Evolutionary conservation across 805 yeast species (phyloP).

Genomic region (Wickerhamomyces bovis): DNA sequence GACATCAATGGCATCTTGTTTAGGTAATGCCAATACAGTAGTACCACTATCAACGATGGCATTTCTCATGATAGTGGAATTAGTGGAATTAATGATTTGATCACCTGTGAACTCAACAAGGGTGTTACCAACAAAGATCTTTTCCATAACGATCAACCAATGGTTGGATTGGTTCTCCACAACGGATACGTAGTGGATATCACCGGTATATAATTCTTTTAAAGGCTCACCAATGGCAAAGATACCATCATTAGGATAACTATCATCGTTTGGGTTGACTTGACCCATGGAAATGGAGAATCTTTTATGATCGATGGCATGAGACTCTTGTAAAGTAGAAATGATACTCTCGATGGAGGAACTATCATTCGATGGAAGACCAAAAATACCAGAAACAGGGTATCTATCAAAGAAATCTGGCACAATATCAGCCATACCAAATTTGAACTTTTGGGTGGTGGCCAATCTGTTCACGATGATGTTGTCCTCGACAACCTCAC

Average conservation of each 20-base stretch:
- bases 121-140: constrained; percentile 30
- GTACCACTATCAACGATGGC: constrained; percentile 65
- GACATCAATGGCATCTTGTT: constrained; percentile 44
- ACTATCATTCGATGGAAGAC: constrained; percentile 44
- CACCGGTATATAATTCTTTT: constrained; percentile 33
- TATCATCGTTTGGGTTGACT: constrained; percentile 19
- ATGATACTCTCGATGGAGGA: constrained; percentile 34
- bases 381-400: constrained; percentile 54
- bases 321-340: constrained; percentile 30
- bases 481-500: constrained; percentile 36
- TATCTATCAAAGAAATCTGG: constrained; percentile 49
- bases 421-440: constrained; percentile 49
- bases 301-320: constrained; percentile 28
- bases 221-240: constrained; percentile 38
- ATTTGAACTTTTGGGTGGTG: constrained; percentile 33
- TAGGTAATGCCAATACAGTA: constrained; percentile 51
- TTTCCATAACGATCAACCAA: constrained; percentile 46
- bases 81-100: background rate
- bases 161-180: constrained; percentile 31
- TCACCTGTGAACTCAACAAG: constrained; percentile 28
- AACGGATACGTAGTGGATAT: constrained; percentile 35
- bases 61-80: constrained; percentile 24
- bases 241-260: constrained; percentile 32
- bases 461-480: constrained; percentile 27
- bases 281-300: constrained; percentile 43